A percentile compares a stretch with the other conserved stretches of the same genome.
Conservation (phyloP, 192 early-diverging fungal genomes). For the Irineochytrium annulatum region DNA sequence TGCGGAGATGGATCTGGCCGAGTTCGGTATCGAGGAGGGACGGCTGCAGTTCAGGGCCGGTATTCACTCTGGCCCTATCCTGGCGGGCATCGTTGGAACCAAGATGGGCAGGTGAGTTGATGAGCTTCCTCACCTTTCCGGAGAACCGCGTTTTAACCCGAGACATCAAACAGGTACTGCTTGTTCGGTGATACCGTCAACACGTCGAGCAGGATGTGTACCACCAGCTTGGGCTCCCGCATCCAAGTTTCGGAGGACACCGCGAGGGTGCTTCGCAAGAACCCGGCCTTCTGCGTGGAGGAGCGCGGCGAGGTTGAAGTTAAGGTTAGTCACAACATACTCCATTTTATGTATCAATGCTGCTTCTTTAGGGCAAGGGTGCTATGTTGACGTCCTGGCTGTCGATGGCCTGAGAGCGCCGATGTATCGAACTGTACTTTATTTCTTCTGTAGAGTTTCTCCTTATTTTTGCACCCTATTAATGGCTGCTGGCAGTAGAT, state of each 20-base stretch:
- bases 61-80: constrained; percentile 31
- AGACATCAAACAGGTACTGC: no score
- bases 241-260: constrained; percentile 35
- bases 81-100: constrained; percentile 33
- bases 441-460: no score
- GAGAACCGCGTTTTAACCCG: no score
- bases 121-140: no score
- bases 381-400: no score
- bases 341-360: no score
- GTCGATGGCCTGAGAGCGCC: no score
- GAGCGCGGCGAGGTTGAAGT: constrained; percentile 30
- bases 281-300: constrained; percentile 21
- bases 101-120: constrained; percentile 44
- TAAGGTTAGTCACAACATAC: no score
- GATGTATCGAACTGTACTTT: no score
- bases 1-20: constrained; percentile 5
- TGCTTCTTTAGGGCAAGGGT: no score
- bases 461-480: no score
- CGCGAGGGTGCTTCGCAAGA: constrained; percentile 6
- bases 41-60: constrained; percentile 27
- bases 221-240: constrained; percentile 15
- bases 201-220: constrained; percentile 34
- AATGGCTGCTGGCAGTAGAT: no score
- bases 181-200: constrained; percentile 42
- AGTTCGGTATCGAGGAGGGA: constrained; percentile 14